These are phyloP conservation scores for Carpinus viminea DNA, from an alignment of 306 rosid species.

Conservation along the genomic window DNA sequence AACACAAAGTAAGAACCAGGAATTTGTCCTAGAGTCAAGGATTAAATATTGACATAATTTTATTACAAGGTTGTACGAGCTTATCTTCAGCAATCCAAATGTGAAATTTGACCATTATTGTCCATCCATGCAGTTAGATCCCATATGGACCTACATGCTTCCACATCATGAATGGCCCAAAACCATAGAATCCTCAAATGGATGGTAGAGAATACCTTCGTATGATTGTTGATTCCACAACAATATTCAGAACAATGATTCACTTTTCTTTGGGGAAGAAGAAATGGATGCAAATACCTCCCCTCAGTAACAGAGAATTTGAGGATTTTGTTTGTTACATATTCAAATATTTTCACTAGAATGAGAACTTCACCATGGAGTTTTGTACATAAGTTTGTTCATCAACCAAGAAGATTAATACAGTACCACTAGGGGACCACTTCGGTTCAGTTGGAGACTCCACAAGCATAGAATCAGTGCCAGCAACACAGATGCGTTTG, in stretches of 20 bases:
- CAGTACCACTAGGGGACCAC: slow-evolving; percentile 85
- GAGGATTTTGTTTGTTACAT: slow-evolving; percentile 7
- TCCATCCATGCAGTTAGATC: not conserved
- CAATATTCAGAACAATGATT: not conserved
- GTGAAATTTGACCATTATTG: not conserved
- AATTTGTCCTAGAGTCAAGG: slow-evolving; percentile 9
- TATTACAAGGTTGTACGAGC: not conserved
- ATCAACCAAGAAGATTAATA: not conserved
- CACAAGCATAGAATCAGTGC: slow-evolving; percentile 60
- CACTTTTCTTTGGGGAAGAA: not conserved
- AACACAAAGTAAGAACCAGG: slow-evolving; percentile 6
- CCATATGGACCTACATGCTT: not conserved
- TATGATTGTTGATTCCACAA: not conserved
- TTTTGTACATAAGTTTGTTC: slow-evolving; percentile 2
- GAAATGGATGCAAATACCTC: not conserved
- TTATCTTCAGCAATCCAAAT: not conserved
- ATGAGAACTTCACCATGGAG: not conserved
- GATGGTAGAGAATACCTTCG: not conserved
- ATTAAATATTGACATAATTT: not conserved
- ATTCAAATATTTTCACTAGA: not conserved
- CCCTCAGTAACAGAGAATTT: not conserved
- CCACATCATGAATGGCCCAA: not conserved
- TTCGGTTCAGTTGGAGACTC: slow-evolving; percentile 96
- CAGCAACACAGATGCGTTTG: slow-evolving; percentile 70
- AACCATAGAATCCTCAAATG: not conserved